Percentiles rank a stretch among this genome's conserved stretches.
Conservation (phyloP, 495 filamentous ascomycete genomes). For the Jackrogersella minutella region DNA sequence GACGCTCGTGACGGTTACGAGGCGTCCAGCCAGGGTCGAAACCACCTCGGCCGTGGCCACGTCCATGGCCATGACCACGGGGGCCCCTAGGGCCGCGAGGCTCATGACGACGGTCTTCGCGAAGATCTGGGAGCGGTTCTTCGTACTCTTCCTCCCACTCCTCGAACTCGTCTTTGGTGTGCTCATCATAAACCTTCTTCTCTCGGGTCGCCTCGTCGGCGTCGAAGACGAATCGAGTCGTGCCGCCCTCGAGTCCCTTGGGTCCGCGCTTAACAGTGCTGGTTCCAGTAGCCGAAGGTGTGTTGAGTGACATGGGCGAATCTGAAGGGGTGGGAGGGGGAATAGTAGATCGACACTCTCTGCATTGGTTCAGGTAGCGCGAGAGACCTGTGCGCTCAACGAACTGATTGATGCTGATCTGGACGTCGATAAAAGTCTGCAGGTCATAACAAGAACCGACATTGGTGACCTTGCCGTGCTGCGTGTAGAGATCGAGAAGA, state of each 20-base stretch:
- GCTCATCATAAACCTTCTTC: constrained; percentile 68
- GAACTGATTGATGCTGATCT: constrained; percentile 85
- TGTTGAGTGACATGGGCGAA: constrained; percentile 50
- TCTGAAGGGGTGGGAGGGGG: constrained; percentile 44
- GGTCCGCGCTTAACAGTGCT: constrained; percentile 53
- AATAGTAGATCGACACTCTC: constrained; percentile 51
- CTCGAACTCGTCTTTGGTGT: constrained; percentile 79
- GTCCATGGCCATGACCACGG: constrained; percentile 38
- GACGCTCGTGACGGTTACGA: constrained; percentile 39
- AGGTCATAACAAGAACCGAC: constrained; percentile 75
- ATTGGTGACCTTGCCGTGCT: constrained; percentile 74
- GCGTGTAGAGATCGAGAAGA: constrained; percentile 83
- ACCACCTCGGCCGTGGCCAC: constrained; percentile 43
- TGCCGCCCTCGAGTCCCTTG: constrained; percentile 70
- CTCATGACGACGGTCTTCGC: constrained; percentile 43
- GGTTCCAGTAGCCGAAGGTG: constrained; percentile 45
- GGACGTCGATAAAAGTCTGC: constrained; percentile 79
- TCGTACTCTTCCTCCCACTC: constrained; percentile 76
- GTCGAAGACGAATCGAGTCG: constrained; percentile 91
- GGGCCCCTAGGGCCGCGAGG: constrained; percentile 44
- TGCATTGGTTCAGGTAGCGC: constrained; percentile 54
- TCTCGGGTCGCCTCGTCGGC: constrained; percentile 77
- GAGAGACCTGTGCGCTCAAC: constrained; percentile 51
- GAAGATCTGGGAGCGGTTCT: constrained; percentile 52
- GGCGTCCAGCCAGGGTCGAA: constrained; percentile 34